Evolutionary conservation across 2,329 filamentous ascomycete genomes (phyloP), one percentile per base, ranked within the genome.

Genomic region (Lasiodiplodia hormozganensis): DNA sequence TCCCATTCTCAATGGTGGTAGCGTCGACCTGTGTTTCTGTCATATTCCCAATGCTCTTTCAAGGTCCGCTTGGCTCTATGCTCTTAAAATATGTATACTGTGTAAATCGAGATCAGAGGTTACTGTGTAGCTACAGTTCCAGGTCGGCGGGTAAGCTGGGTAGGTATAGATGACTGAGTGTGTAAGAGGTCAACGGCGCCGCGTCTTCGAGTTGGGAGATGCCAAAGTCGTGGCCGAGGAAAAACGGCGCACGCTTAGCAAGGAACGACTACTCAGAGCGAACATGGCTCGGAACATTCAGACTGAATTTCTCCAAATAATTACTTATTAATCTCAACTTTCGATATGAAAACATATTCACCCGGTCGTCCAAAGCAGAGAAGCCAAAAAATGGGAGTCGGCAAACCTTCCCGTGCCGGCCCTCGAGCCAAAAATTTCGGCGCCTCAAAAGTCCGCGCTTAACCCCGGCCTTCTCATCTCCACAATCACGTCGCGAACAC

Each of bases 21-120:
- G 43, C 47, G 5, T 64, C 47, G 53, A 38, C 25, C n/a, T 38
- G 43, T 4, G 36, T 23, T 21, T 31, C 62, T 12, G 28, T 0
- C 31, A 51, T 14, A 43, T 21, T 40, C 14, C 34, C 62, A 51
- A 56, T 65, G 49, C 62, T 65, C 62, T 65, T 65, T 65, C 38
- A 23, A 5, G 14, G 21, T 18, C 12, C 4, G 10, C 2, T 43
- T 12, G 16, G 23, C 23, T 21, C n/a, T 14, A 2, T 11, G 4
- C 23, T 23, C 4, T 18, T 18, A 10, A 23, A 16, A 60, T 0
- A 12, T 12, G 10, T 11, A n/a, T 8, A 12, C 53, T 16, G 36
- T n/a, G 10, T 2, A 16, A 12, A 11, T 7, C n/a, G 5, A 5
- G 1, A 6, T 18, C 43, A 47, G n/a, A 47, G 3, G 7, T 47